Evolutionary conservation across 441 rosid genomes (phyloP).

Genomic region (Melastoma candidum): DNA sequence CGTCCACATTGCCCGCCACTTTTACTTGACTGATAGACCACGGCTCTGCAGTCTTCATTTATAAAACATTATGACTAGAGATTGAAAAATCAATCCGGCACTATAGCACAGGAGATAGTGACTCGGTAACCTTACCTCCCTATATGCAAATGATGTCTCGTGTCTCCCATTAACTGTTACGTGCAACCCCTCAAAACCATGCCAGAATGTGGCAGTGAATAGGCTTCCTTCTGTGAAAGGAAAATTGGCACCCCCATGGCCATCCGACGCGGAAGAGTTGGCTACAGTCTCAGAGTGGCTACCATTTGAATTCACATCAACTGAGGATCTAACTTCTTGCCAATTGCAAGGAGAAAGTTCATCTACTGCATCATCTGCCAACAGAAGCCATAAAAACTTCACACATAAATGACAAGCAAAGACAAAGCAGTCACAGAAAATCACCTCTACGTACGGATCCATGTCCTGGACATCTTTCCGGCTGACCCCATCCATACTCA

Average conservation of each 20-base stretch:
- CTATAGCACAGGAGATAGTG: conserved; percentile 2
- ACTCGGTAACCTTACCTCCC: conserved; percentile 49
- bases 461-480: conserved; percentile 52
- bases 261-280: conserved; percentile 30
- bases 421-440: too few relatives aligned
- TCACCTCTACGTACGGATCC: conserved; percentile 22
- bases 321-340: conserved; percentile 35
- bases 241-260: conserved; percentile 45
- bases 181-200: conserved; percentile 75
- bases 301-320: conserved; percentile 35
- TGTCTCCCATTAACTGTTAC: conserved; percentile 84
- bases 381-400: conserved; percentile 15
- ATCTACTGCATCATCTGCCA: conserved; percentile 44
- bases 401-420: neutral
- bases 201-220: conserved; percentile 77
- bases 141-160: conserved; percentile 70
- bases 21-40: conserved; percentile 58
- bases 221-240: conserved; percentile 67
- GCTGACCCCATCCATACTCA: conserved; percentile 67
- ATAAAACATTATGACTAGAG: conserved; percentile 1
- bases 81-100: conserved; percentile 1
- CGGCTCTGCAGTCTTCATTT: conserved; percentile 70
- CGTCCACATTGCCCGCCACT: conserved; percentile 49
- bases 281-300: conserved; percentile 20
- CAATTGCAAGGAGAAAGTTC: conserved; percentile 76